phyloP scores from a whole-genome alignment of 495 filamentous ascomycete species.

The Cairneyella variabilis region DNA sequence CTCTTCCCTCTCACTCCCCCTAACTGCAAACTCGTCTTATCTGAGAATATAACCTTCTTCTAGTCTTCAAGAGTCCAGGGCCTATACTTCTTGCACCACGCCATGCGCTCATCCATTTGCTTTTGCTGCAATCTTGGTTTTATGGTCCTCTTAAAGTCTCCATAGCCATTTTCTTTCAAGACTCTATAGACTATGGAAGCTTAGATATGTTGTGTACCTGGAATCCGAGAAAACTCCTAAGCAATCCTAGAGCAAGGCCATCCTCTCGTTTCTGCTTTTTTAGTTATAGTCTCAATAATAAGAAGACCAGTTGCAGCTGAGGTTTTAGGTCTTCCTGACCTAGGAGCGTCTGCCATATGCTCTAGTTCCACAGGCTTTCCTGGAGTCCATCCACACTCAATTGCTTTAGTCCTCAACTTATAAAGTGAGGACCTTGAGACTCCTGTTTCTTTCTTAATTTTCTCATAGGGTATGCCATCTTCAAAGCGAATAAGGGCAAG shows the following conservation, averaged over 20 bases:
- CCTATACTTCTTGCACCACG: too few species aligned
- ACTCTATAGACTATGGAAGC: not conserved
- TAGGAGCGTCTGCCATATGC: not conserved
- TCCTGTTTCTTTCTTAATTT: not conserved
- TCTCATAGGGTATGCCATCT: not conserved
- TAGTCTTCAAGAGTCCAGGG: too few species aligned
- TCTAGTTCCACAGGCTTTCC: not conserved
- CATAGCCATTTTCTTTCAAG: not conserved
- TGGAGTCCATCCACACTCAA: not conserved
- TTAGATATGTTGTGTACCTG: not conserved
- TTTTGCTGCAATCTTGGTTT: not conserved
- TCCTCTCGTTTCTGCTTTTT: not conserved
- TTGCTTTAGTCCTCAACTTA: not conserved
- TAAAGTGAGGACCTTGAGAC: not conserved
- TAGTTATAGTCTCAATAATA: not conserved
- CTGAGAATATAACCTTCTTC: too few species aligned
- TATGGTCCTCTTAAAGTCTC: not conserved
- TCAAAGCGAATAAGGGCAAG: not conserved
- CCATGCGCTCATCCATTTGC: too few species aligned
- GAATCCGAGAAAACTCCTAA: not conserved
- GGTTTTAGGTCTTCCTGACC: not conserved
- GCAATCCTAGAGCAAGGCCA: not conserved
- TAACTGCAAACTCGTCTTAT: too few species aligned
- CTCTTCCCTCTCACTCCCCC: not conserved
- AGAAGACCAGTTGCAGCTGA: not conserved